These are phyloP conservation scores for Cymbidium sinense DNA, from an alignment of 106 monocot genomes.

Conservation along the genomic window DNA sequence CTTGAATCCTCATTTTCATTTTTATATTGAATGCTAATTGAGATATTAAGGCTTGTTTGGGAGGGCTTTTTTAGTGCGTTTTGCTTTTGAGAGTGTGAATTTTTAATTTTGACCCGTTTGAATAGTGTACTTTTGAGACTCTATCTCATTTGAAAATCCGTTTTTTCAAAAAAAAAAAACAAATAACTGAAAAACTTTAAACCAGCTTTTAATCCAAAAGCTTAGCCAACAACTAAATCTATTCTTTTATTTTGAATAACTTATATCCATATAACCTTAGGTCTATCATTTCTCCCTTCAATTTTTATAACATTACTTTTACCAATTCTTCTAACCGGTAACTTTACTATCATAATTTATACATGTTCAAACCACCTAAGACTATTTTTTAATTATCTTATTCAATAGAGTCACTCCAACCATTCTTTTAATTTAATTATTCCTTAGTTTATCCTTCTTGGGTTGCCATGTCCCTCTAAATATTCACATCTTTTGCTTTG, in stretches of 20 bases:
- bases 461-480: neutral
- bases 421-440: neutral
- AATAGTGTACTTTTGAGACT: too few species aligned
- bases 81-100: too few species aligned
- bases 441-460: neutral
- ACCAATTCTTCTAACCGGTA: neutral
- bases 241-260: neutral
- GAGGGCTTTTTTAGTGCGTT: too few species aligned
- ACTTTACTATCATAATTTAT: neutral
- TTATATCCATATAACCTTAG: neutral
- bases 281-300: neutral
- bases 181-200: too few species aligned
- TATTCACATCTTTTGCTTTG: neutral
- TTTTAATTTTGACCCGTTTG: too few species aligned
- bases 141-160: too few species aligned
- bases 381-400: neutral
- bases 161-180: too few species aligned
- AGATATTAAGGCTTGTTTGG: too few species aligned
- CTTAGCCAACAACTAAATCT: too few species aligned
- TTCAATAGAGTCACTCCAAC: neutral
- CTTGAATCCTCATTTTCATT: neutral
- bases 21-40: neutral
- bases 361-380: neutral
- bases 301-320: neutral
- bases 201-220: too few species aligned